Conservation (phyloP, 176 grass and related monocot species). For the Zoysia japonica region DNA sequence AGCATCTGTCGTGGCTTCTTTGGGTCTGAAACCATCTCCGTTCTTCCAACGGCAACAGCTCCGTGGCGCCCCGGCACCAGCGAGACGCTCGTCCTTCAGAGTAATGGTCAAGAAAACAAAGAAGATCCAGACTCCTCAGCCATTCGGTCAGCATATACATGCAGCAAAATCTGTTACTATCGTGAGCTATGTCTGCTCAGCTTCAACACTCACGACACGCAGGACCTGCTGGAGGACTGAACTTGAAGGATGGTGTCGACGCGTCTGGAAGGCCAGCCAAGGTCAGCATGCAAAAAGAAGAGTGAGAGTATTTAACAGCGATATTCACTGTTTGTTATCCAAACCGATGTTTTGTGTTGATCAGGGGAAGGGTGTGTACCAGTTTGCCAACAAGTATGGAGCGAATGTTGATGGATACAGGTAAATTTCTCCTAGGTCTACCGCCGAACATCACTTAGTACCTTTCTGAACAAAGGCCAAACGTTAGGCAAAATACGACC, state of each 20-base stretch:
- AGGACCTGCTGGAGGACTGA: conserved; percentile 59
- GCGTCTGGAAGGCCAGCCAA: conserved; percentile 65
- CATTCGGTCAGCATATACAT: conserved; percentile 47
- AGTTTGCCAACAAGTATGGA: conserved; percentile 80
- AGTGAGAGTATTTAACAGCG: not conserved
- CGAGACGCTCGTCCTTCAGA: conserved; percentile 32
- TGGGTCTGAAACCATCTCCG: conserved; percentile 37
- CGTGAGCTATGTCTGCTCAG: too few species aligned
- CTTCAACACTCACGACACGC: not conserved
- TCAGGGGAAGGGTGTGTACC: conserved; percentile 67
- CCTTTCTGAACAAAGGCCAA: not conserved
- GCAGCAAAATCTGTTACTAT: too few species aligned
- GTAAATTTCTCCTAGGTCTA: not conserved
- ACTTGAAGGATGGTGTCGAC: conserved; percentile 49
- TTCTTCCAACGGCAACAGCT: conserved; percentile 1
- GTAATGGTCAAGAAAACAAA: conserved; percentile 55
- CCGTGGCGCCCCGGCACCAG: conserved; percentile 5
- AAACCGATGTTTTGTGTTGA: not conserved
- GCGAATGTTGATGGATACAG: conserved; percentile 84
- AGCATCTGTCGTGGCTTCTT: conserved; percentile 31
- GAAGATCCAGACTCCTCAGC: conserved; percentile 61
- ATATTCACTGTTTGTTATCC: not conserved
- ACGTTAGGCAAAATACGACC: not conserved
- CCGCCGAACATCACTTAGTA: not conserved
- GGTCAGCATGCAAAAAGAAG: conserved; percentile 31